Evolutionary conservation across 176 grass and related monocot species (phyloP), one percentile per base, ranked within the genome.

Genomic region (Ensete glaucum): DNA sequence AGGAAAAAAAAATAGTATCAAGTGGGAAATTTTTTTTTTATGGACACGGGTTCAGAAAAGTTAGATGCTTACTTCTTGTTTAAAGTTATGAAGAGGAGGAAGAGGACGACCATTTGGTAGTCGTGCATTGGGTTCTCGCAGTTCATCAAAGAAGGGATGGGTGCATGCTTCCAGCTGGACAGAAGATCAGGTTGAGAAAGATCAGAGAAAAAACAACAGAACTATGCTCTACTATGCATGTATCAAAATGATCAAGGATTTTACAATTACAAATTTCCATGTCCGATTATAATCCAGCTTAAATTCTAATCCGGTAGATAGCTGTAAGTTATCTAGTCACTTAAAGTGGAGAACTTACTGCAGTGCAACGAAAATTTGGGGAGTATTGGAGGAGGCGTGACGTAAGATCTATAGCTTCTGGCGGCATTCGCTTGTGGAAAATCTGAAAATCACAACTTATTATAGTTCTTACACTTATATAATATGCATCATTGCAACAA

Each of bases 341-440:
- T 6, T 50, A 2, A 76, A 24, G 34, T 8, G 34, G 6, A 17
- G 14, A 2, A 65, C 74, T 77, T 77, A 77, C 74, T 65, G 74
- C 74, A 64, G 74, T 52, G 59, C 74, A 63, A 23, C 74, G 74
- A 50, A 77, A 64, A 65, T 17, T 48, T 24, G 74, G 74, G 11
- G 74, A 77, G 19, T 77, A 77, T 77, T 77, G 74, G 14, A 77
- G 74, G 23, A 77, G 74, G 11, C 74, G 59, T 53, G 74, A 77
- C 14, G 60, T 77, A 8, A 77, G 57, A 77, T 77, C 74, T 25
- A 77, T 77, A 23, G 74, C 74, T 64, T 77, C 59, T 52, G 59
- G 74, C 25, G 74, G 74, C 74, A 77, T 77, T 77, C 59, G 17
- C n/a, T 77, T 77, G 21, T 77, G 74, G 29, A 76, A 76, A 51